Base-by-base conservation (phyloP, 768 basidiomycete species). In the Auricularia sp. region DNA sequence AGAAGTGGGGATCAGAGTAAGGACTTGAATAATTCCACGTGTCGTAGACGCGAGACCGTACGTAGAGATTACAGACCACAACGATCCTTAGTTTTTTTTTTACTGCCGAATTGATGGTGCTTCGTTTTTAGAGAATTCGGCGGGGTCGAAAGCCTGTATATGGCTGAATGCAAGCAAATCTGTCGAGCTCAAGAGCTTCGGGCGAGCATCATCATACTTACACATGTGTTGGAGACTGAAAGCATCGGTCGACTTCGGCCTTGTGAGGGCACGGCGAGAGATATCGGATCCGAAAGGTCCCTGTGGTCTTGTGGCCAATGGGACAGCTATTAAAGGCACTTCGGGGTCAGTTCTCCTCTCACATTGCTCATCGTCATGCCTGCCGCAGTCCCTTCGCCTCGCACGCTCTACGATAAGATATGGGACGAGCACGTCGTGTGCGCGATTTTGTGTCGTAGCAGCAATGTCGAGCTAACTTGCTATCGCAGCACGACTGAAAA, bases 381-480 rank as follows among this genome's bases (percentile, higher is more conserved):
- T 54, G 80, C 77, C 36, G 75, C 84, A n/a, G 75, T 80, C 18
- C 69, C 78, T 63, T 75, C 80, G n/a, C 92, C 93, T 10, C 87
- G 93, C 66, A 98, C 96, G 43, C 81, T 98, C 33, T 97, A 98
- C 76, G 96, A 98, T 77, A 98, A 98, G 79, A 93, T 98, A 68
- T 97, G 91, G 87, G 93, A 97, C 68, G 93, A 98, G 74, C 96
- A 98, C 77, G 85, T 96, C 72, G 89, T 98, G 86, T 93, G 70
- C 67, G 90, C 64, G 36, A 39, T 69, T 0, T 53, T 51, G 11
- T 23, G 33, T 2, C 54, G 65, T 18, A 67, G n/a, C 16, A 8
- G 34, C 18, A n/a, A 42, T 60, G 35, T 69, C 39, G 23, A 61
- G 33, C 36, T 47, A n/a, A 64, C 62, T 60, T 63, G 64, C 39